These are phyloP conservation scores for Trichoderma cornu-damae DNA, from an alignment of 2,329 filamentous ascomycete species.

Conservation along the genomic window DNA sequence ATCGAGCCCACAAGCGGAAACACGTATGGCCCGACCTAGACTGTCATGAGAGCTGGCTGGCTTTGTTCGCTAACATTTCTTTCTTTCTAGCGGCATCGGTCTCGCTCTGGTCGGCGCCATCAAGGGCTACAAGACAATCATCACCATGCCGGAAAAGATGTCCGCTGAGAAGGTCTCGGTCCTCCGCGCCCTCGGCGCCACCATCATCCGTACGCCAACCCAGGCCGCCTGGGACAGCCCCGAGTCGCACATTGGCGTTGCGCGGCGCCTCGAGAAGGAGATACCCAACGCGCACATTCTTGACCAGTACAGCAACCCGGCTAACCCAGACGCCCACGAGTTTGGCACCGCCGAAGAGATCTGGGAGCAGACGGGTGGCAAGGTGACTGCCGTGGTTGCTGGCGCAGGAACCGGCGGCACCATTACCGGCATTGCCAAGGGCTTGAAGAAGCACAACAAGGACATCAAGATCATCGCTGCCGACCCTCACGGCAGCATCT, in stretches of 20 bases:
- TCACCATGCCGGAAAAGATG: conserved; percentile 99
- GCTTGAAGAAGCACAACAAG: conserved; percentile 80
- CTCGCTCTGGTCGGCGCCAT: conserved; percentile 89
- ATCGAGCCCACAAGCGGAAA: conserved; percentile 98
- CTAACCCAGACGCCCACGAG: conserved; percentile 94
- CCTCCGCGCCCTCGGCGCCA: conserved; percentile 85
- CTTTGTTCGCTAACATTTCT: conserved; percentile 25
- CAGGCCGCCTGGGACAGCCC: conserved; percentile 92
- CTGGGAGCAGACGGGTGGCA: conserved; percentile 82
- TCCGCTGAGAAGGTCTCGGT: conserved; percentile 97
- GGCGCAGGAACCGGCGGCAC: conserved; percentile 95
- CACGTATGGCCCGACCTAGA: conserved; percentile 46
- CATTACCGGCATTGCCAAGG: conserved; percentile 81
- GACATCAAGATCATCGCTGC: conserved; percentile 86
- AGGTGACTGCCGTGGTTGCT: conserved; percentile 76
- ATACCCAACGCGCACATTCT: conserved; percentile 95
- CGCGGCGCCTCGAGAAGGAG: conserved; percentile 83
- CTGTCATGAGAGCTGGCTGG: conserved; percentile 20
- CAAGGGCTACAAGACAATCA: conserved; percentile 98
- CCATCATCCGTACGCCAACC: conserved; percentile 95
- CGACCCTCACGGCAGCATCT: conserved; percentile 85
- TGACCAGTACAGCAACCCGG: conserved; percentile 87
- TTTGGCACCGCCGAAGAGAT: conserved; percentile 93
- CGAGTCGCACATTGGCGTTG: conserved; percentile 95
- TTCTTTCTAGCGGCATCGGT: conserved; percentile 66